Evolutionary conservation across 768 basidiomycete genomes (phyloP).

Genomic region (Russula ochroleuca): DNA sequence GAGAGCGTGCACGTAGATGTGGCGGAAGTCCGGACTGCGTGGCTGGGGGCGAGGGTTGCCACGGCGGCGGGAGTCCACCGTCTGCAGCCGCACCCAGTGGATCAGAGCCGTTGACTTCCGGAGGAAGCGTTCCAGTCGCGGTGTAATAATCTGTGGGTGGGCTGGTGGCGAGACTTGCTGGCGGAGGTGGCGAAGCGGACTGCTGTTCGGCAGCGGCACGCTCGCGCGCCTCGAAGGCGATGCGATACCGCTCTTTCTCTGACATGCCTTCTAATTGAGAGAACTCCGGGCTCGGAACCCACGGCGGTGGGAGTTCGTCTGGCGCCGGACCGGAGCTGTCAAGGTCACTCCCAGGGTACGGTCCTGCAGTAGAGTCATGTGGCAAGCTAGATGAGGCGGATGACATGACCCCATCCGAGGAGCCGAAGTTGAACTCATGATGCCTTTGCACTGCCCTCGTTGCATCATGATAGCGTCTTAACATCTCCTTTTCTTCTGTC

Average conservation of each 20-base stretch:
- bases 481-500: constrained; percentile 33
- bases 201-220: constrained; percentile 41
- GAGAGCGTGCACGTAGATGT: constrained; percentile 34
- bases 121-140: constrained; percentile 3
- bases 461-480: constrained; percentile 34
- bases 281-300: constrained; percentile 27
- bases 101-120: constrained; percentile 39
- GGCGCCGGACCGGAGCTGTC: background rate
- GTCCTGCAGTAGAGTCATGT: background rate
- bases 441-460: constrained; percentile 31
- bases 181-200: constrained; percentile 27
- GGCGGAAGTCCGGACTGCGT: constrained; percentile 27
- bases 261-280: constrained; percentile 29
- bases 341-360: background rate
- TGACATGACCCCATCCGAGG: constrained; percentile 29
- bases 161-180: background rate
- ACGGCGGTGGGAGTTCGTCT: constrained; percentile 27
- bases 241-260: constrained; percentile 69
- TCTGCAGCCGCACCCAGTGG: constrained; percentile 30
- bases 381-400: constrained; percentile 15
- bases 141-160: constrained; percentile 21
- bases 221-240: constrained; percentile 63
- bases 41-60: constrained; percentile 28
- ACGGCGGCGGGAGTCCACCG: constrained; percentile 32
- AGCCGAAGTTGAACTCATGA: constrained; percentile 24